phyloP scores from a whole-genome alignment of 345 rosid species.

The Eucalyptus pumila region DNA sequence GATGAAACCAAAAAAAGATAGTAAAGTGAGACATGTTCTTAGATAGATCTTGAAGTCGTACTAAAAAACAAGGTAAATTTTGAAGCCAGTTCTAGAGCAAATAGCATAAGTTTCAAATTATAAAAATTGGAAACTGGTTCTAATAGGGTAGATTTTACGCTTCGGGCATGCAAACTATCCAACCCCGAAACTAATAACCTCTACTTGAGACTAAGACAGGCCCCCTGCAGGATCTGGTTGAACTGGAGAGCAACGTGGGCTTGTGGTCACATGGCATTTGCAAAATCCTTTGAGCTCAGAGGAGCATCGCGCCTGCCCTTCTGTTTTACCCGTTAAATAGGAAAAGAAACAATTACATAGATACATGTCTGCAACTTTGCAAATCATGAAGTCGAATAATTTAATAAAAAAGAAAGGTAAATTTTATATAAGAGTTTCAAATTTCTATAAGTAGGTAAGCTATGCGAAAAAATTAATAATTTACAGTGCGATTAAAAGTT shows the following conservation, averaged over 20 bases:
- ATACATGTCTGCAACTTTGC: background rate
- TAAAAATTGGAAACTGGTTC: no score
- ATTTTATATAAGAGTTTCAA: background rate
- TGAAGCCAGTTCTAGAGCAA: background rate
- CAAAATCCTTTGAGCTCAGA: background rate
- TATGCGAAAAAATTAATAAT: background rate
- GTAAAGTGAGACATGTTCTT: no score
- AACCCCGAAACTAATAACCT: no score
- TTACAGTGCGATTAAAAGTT: no score
- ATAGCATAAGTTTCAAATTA: background rate
- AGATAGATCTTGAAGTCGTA: background rate
- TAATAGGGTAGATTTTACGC: no score
- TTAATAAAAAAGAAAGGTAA: background rate
- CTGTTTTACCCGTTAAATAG: background rate
- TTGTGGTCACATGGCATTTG: background rate
- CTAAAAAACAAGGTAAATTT: background rate
- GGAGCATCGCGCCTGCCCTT: background rate
- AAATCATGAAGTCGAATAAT: background rate
- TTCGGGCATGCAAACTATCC: no score
- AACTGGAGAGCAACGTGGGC: background rate
- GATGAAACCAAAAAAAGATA: background rate
- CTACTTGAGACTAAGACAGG: background rate
- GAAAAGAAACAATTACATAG: background rate
- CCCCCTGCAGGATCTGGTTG: background rate
- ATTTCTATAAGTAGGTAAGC: background rate